Base-by-base conservation (phyloP, 2,329 filamentous ascomycete genomes). In the Trichoderma atroviride region DNA sequence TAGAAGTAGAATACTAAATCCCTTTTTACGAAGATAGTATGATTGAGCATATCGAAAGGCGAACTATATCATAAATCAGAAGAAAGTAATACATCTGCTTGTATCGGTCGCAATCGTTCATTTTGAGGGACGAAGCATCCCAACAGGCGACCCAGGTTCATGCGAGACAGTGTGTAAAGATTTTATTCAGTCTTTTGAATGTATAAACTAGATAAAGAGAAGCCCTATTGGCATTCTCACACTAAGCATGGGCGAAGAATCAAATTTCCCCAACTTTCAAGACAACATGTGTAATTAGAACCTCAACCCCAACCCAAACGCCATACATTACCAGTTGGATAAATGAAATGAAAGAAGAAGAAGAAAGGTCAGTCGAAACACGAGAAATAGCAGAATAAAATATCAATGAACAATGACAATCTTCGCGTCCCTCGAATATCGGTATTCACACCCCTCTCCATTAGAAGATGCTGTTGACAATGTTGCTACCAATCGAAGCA, bases 391-490 rank as follows among this genome's bases (percentile, higher is more conserved):
- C 9, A 11, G 31, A 52, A 19, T 16, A 4, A 22, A 24, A 56
- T 24, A 14, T n/a, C 16, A 43, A 43, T 7, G 19, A 33, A 0
- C n/a, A 37, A 37, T 29, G 4, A 11, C 24, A 9, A n/a, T 59
- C 55, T 58, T 11, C 11, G 29, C 10, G 16, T 13, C 27, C 9
- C 13, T 13, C 16, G 14, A 19, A 10, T 7, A 24, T 11, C n/a
- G 10, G 9, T 3, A 33, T 22, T 3, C 59, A 33, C 11, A 33
- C 5, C 6, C 4, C 57, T 13, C 43, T 29, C 22, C 14, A 9
- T 76, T 89, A 97, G 80, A 97, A 96, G 75, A 97, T 96, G 72
- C 91, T 89, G 81, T 96, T 96, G 74, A 97, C 93, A 77, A 97
- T 89, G 78, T 97, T 96, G 74, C 91, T 88, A 77, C 94, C 94